Base-by-base conservation (phyloP, 768 basidiomycete genomes). In the Pulveroboletus sp. region DNA sequence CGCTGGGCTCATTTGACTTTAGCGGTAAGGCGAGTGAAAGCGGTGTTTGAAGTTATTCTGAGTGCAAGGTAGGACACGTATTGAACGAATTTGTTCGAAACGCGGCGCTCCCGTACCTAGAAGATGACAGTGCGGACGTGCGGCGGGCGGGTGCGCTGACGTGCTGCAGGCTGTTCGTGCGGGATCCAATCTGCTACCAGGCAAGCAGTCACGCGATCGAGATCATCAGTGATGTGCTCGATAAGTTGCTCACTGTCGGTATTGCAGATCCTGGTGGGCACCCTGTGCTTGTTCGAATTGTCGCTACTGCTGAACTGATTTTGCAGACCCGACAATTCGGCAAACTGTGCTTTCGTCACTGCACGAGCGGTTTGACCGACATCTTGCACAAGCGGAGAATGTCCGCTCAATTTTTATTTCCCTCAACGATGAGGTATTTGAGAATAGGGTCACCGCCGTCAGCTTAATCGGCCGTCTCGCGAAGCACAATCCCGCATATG, bases 401-500 rank as follows among this genome's bases (percentile, higher is more conserved):
- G 93, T 99, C n/a, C 82, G 94, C 12, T 94, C 91, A 10, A 74
- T 99, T 12, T 98, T 98, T 72, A 92, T 98, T 56, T 96, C 94
- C 0, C 76, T 99, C 41, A 98, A 98, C 62, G 96, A 99, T 61
- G 96, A 98, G 64, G 85, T 88, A 7, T 97, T 94, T 68, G 86
- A 88, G 43, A 96, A 96, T 64, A 83, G 96, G 18, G 82, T 92
- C 26, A 83, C 86, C n/a, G 94, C 94, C 3, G 90, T 98, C 46
- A 71, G 72, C 18, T 77, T 98, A 54, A 97, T 99, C 51, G 96
- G 96, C 1, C 84, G 96, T 26, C 79, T 99, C 24, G 91, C 94
- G 3, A 82, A 84, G 58, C 90, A 95, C 69, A 99, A 99, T 62
- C 96, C 96, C 0, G 96, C 96, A 14, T 96, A 97, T 72, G 93